phyloP scores from a whole-genome alignment of 2,329 filamentous ascomycete genomes.

The Thermothelomyces thermophilus region DNA sequence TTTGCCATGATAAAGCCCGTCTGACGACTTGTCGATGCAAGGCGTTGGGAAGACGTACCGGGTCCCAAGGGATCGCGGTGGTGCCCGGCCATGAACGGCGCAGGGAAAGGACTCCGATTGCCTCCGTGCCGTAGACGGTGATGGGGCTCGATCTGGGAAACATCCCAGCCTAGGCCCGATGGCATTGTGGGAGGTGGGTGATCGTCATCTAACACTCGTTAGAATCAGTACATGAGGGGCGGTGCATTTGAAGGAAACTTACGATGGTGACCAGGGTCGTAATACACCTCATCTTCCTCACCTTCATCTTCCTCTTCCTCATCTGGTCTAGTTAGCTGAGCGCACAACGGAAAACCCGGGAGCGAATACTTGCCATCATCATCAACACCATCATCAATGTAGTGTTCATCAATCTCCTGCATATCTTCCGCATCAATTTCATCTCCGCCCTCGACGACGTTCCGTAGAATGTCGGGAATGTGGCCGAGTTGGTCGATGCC shows the following conservation, averaged over 20 bases:
- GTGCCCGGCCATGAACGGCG: slow-evolving; percentile 45
- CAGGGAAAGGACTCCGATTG: slow-evolving; percentile 55
- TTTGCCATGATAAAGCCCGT: not conserved
- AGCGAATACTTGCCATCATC: slow-evolving; percentile 49
- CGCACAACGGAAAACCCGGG: not conserved
- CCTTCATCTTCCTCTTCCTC: slow-evolving; percentile 66
- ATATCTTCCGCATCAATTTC: slow-evolving; percentile 50
- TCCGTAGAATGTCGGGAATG: slow-evolving; percentile 50
- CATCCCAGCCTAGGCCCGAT: slow-evolving; percentile 51
- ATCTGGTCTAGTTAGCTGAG: slow-evolving; percentile 38
- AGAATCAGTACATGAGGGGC: not conserved
- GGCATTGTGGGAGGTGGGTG: slow-evolving; percentile 39
- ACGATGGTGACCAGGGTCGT: slow-evolving; percentile 54
- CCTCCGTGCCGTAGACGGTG: slow-evolving; percentile 48
- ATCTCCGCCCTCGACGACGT: slow-evolving; percentile 48
- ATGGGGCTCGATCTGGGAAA: slow-evolving; percentile 41
- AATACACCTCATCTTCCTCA: slow-evolving; percentile 62
- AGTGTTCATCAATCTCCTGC: slow-evolving; percentile 46
- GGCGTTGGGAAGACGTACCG: slow-evolving; percentile 34
- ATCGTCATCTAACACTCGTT: slow-evolving; percentile 33
- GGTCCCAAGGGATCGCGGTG: slow-evolving; percentile 46
- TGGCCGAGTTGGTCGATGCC: slow-evolving; percentile 34
- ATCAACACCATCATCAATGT: slow-evolving; percentile 50
- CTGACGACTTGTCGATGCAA: not conserved
- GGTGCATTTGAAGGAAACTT: slow-evolving; percentile 30